A percentile compares a stretch with the other conserved stretches of the same genome.
Conservation (phyloP, 2,329 filamentous ascomycete species). For the Aureobasidium sp. region DNA sequence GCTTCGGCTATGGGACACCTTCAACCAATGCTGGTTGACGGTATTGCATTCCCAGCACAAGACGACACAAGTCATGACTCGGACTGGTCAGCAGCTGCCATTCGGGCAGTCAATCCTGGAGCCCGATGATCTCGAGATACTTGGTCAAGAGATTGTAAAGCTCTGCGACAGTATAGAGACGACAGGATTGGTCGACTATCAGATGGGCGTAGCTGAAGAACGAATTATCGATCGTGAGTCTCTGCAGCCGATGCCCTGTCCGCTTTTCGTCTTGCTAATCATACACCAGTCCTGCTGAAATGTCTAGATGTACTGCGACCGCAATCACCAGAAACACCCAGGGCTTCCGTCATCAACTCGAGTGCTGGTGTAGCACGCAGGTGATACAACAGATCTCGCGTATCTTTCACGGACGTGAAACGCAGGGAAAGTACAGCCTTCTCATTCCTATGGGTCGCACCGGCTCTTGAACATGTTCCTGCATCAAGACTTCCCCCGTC, state of each 20-base stretch:
- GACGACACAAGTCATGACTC: slow-evolving; percentile 54
- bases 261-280: slow-evolving; percentile 16
- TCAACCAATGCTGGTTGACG: slow-evolving; percentile 87
- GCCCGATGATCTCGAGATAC: slow-evolving; percentile 62
- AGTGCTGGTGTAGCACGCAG: not conserved
- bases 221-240: slow-evolving; percentile 74
- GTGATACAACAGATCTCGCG: not conserved
- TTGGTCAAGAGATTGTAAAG: slow-evolving; percentile 75
- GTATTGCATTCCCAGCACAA: slow-evolving; percentile 80
- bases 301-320: slow-evolving; percentile 46
- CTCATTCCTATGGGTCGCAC: not conserved
- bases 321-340: not conserved
- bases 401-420: not conserved
- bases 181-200: slow-evolving; percentile 92
- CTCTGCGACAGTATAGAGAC: slow-evolving; percentile 83
- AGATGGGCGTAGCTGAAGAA: slow-evolving; percentile 95
- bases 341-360: not conserved
- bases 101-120: slow-evolving; percentile 58
- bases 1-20: slow-evolving; percentile 83
- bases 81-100: slow-evolving; percentile 50
- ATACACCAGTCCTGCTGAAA: slow-evolving; percentile 41
- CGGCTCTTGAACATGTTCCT: not conserved
- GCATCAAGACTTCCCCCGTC: not conserved
- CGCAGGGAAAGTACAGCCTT: not conserved
- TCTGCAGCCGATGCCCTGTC: not conserved